Conservation (phyloP, 2,329 filamentous ascomycete species). For the Cercospora berteroae region DNA sequence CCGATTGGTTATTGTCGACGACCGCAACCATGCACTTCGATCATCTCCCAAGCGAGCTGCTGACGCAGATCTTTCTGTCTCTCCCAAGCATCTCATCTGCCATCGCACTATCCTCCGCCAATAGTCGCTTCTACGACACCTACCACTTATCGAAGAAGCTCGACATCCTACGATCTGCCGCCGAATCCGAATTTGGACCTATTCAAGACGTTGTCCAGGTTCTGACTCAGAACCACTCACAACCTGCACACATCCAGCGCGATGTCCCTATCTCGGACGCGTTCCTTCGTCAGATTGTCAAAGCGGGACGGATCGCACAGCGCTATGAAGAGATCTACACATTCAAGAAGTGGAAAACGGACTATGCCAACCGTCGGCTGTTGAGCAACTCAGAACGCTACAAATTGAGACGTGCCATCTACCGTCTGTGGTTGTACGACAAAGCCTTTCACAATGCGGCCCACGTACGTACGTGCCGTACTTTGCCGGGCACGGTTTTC, state of each 20-base stretch:
- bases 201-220: constrained; percentile 59
- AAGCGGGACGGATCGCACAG: constrained; percentile 54
- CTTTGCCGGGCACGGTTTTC: constrained; percentile 46
- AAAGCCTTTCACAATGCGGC: constrained; percentile 57
- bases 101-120: constrained; percentile 55
- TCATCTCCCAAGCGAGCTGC: constrained; percentile 57
- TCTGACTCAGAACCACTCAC: constrained; percentile 59
- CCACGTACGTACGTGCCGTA: constrained; percentile 53
- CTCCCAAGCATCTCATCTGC: constrained; percentile 54
- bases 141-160: constrained; percentile 55
- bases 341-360: constrained; percentile 61
- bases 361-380: constrained; percentile 56
- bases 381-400: constrained; percentile 52
- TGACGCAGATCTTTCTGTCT: constrained; percentile 57
- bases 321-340: constrained; percentile 63
- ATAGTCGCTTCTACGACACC: constrained; percentile 54
- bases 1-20: constrained; percentile 8
- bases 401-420: constrained; percentile 56
- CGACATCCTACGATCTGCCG: constrained; percentile 53
- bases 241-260: constrained; percentile 56
- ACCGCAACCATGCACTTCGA: constrained; percentile 53
- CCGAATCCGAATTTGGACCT: constrained; percentile 58
- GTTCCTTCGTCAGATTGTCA: constrained; percentile 56
- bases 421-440: constrained; percentile 60
- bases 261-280: constrained; percentile 54